Conservation (phyloP, 805 yeast species). For the Kregervanrija fluxuum region DNA sequence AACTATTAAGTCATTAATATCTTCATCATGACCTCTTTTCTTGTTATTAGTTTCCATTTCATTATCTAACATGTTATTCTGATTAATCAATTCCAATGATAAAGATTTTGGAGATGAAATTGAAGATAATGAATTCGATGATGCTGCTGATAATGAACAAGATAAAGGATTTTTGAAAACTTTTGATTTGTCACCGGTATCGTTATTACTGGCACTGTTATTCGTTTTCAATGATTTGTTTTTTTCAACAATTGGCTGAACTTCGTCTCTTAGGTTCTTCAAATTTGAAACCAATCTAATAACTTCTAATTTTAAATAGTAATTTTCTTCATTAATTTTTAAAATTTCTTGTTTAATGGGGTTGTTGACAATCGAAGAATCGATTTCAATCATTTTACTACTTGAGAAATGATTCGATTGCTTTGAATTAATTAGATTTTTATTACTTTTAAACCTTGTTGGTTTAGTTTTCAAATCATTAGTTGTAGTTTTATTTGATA, state of each 20-base stretch:
- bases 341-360: conserved; percentile 34
- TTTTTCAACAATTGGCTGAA: background rate
- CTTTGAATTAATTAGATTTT: background rate
- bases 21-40: conserved; percentile 27
- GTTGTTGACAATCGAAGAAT: conserved; percentile 20
- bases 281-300: conserved; percentile 38
- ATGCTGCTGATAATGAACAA: conserved; percentile 1
- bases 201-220: background rate
- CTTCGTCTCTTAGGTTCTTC: conserved; percentile 27
- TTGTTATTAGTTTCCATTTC: background rate
- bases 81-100: background rate
- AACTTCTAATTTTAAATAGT: conserved; percentile 35
- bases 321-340: conserved; percentile 39
- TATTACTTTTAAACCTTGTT: conserved; percentile 1
- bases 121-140: conserved; percentile 4
- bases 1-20: conserved; percentile 29
- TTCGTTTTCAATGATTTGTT: background rate
- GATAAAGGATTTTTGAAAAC: background rate
- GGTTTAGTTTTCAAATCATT: conserved; percentile 1
- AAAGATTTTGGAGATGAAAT: conserved; percentile 1
- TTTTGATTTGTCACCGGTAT: background rate
- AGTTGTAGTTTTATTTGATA: no score
- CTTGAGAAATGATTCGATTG: background rate
- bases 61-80: background rate
- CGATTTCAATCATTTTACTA: conserved; percentile 11